These are phyloP conservation scores for Camelina laxa DNA, from an alignment of 345 rosid genomes.

Conservation along the genomic window DNA sequence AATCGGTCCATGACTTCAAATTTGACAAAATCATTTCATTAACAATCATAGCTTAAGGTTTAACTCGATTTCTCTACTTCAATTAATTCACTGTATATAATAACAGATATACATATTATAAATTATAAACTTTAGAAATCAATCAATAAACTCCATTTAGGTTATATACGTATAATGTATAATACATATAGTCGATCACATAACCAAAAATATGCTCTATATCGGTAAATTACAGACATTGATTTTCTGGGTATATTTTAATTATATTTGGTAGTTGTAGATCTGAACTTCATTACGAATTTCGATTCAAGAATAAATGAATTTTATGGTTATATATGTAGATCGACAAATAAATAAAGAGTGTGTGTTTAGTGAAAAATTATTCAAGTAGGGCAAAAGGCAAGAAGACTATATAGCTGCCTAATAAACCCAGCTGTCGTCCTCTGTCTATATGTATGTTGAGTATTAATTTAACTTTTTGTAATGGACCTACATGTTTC, in stretches of 20 bases:
- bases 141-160: not conserved
- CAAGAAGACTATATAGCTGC: constrained; percentile 37
- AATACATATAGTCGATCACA: not conserved
- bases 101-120: not conserved
- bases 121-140: not conserved
- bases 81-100: no score
- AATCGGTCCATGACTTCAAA: not conserved
- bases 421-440: constrained; percentile 46
- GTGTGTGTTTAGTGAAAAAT: constrained; percentile 32
- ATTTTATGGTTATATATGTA: not conserved
- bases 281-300: not conserved
- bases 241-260: not conserved
- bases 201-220: not conserved
- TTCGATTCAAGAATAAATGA: constrained; percentile 2
- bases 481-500: constrained; percentile 43
- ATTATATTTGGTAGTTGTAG: constrained; percentile 17
- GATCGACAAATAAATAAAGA: not conserved
- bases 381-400: constrained; percentile 40
- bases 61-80: no score
- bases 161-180: not conserved
- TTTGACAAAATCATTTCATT: not conserved
- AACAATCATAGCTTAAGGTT: not conserved
- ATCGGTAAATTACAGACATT: constrained; percentile 6
- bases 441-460: constrained; percentile 40
- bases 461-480: constrained; percentile 40